phyloP scores from a whole-genome alignment of 2,329 filamentous ascomycete genomes.

The Phaeosphaeria sp. region DNA sequence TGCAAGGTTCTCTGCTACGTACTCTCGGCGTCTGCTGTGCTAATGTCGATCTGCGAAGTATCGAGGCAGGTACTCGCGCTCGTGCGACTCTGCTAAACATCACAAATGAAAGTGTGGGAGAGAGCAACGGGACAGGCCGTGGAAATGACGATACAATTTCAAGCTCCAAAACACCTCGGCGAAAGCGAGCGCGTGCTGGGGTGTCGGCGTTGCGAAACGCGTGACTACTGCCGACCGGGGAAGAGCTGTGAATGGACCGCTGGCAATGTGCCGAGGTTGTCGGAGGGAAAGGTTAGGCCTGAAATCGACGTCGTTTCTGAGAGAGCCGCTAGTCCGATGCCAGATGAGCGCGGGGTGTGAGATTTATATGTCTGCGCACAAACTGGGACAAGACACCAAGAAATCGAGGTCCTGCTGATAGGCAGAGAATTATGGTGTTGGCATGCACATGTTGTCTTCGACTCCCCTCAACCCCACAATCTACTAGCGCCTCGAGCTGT shows the following conservation, averaged over 20 bases:
- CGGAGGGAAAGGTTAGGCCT: constrained; percentile 18
- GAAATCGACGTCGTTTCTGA: constrained; percentile 4
- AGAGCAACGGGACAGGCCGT: constrained; percentile 10
- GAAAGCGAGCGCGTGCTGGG: constrained; percentile 26
- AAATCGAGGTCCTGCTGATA: background rate
- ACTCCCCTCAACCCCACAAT: constrained; percentile 13
- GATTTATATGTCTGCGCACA: background rate
- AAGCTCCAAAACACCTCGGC: constrained; percentile 27
- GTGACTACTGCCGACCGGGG: constrained; percentile 17
- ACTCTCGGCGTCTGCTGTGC: constrained; percentile 41
- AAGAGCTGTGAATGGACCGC: constrained; percentile 16
- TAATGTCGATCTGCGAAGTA: constrained; percentile 43
- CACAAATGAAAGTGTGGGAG: constrained; percentile 23
- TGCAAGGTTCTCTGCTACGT: constrained; percentile 9
- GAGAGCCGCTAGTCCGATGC: constrained; percentile 15
- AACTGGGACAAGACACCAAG: constrained; percentile 1
- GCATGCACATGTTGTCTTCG: background rate
- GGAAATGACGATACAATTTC: constrained; percentile 19
- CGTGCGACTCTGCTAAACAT: constrained; percentile 52
- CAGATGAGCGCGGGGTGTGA: constrained; percentile 1
- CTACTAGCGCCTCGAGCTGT: background rate
- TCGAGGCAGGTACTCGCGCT: constrained; percentile 47
- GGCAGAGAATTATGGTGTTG: background rate
- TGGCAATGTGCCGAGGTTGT: constrained; percentile 23
- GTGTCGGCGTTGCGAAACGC: constrained; percentile 17